Evolutionary conservation across 352 stramenopile genomes (phyloP).

Genomic region (Albugo laibachii): DNA sequence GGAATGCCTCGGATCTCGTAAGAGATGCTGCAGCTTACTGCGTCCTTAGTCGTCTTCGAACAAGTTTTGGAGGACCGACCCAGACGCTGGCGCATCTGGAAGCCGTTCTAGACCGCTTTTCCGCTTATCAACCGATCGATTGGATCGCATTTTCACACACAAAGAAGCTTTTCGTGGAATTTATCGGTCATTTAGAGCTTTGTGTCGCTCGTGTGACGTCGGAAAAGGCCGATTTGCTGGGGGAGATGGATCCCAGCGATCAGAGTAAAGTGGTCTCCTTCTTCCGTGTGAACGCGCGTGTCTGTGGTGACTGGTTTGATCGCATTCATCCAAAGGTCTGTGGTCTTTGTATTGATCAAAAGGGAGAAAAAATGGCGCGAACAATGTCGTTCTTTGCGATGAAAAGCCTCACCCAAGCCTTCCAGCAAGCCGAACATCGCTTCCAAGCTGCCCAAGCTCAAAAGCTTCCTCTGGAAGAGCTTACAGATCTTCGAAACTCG

Average conservation of each 20-base stretch:
- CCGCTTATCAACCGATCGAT: constrained; percentile 11
- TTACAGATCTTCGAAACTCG: too few relatives aligned
- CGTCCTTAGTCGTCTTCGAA: constrained; percentile 46
- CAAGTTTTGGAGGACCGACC: constrained; percentile 47
- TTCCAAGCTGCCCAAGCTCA: too few relatives aligned
- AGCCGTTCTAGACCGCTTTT: constrained; percentile 9
- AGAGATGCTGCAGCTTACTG: constrained; percentile 43
- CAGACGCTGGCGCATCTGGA: constrained; percentile 67
- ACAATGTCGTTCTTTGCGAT: too few relatives aligned
- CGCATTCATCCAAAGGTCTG: constrained; percentile 14
- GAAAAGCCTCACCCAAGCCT: too few relatives aligned
- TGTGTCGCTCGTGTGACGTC: constrained; percentile 4
- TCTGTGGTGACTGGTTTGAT: constrained; percentile 53
- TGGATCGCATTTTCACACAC: not conserved
- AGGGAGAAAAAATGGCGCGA: too few relatives aligned
- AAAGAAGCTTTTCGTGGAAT: constrained; percentile 5
- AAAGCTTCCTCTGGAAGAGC: too few relatives aligned
- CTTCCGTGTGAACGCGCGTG: constrained; percentile 37
- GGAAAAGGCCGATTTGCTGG: constrained; percentile 1
- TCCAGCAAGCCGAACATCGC: too few relatives aligned
- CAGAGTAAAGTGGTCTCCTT: constrained; percentile 23
- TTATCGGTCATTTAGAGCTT: constrained; percentile 10
- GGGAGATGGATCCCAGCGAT: constrained; percentile 3
- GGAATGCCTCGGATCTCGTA: constrained; percentile 8
- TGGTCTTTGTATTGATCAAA: too few relatives aligned